Evolutionary conservation across 495 filamentous ascomycete species (phyloP), one percentile per base, ranked within the genome.

Genomic region (Lineolata rhizophorae): DNA sequence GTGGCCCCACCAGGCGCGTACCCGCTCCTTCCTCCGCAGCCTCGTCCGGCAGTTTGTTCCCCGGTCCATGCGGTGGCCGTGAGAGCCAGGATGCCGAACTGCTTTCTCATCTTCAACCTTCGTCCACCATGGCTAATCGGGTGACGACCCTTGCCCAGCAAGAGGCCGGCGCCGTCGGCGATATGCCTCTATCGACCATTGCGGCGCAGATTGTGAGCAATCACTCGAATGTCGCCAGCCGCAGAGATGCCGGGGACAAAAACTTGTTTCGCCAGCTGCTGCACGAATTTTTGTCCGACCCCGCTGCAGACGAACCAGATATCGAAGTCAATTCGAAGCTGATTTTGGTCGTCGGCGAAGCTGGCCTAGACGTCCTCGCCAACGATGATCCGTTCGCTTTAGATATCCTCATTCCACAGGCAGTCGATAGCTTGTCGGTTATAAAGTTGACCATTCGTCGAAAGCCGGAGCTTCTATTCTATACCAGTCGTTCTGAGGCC

Each of bases 291-390:
- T 51, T 75, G 11, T 55, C 54, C 24, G 44, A 52, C 25, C 38
- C 57, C 36, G 43, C 53, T 45, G 45, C 39, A 41, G 67, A 73
- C 36, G 69, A 78, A 32, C 42, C 48, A 11, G 69, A 72, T 37
- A 50, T 78, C 30, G 62, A 70, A 5, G 66, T 82, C 47, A 80
- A 85, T 39, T 70, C 77, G 47, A 73, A 78, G 51, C 61, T 95
- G 16, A 72, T 95, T 20, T 73, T 71, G 40, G 74, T 92, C 37
- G 73, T 90, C 40, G 62, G 78, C 30, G 70, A 77, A 43, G 79
- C 80, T 27, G 76, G 84, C 14, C 52, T 97, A 2, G 78, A 78
- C 34, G 57, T 58, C 21, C 58, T 73, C 24, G 39, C 49, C 14
- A 55, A 59, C 37, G 60, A 75, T 40, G 65, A 76, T 37, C 65